These are phyloP conservation scores for Yamadazyma membranifaciens DNA, from an alignment of 1,139 yeast species.

Conservation along the genomic window DNA sequence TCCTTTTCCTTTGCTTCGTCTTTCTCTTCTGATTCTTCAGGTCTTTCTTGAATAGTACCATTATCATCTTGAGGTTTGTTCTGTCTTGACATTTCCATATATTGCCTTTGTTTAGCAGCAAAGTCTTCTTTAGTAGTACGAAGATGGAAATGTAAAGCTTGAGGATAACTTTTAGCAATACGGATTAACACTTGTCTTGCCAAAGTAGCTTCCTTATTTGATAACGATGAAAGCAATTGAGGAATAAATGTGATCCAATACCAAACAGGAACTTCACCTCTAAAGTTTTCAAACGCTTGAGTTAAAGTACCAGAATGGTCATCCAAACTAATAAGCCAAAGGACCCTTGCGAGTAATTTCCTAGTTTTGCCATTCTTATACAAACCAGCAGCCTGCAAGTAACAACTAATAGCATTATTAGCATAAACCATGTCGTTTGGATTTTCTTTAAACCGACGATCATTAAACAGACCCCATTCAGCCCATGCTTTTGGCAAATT, in stretches of 20 bases:
- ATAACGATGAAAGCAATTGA: slow-evolving; percentile 82
- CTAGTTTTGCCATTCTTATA: slow-evolving; percentile 93
- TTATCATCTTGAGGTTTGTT: slow-evolving; percentile 9
- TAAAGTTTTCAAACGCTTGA: slow-evolving; percentile 84
- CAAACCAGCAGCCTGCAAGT: slow-evolving; percentile 94
- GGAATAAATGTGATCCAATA: slow-evolving; percentile 98
- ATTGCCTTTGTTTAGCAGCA: slow-evolving; percentile 82
- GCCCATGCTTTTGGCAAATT: slow-evolving; percentile 99
- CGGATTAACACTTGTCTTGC: slow-evolving; percentile 85
- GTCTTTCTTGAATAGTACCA: slow-evolving; percentile 10
- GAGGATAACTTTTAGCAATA: slow-evolving; percentile 96
- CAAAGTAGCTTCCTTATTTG: slow-evolving; percentile 86
- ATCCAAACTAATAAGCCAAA: slow-evolving; percentile 93
- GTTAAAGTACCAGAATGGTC: slow-evolving; percentile 80
- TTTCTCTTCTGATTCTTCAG: slow-evolving; percentile 19
- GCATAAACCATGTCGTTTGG: slow-evolving; percentile 85
- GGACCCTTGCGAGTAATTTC: slow-evolving; percentile 79
- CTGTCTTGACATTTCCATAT: slow-evolving; percentile 56
- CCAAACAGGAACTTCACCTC: slow-evolving; percentile 99
- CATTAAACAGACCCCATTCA: slow-evolving; percentile 97
- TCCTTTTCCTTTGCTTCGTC: slow-evolving; percentile 4
- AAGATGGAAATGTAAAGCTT: slow-evolving; percentile 92
- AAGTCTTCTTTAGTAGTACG: slow-evolving; percentile 94
- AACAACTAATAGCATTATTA: slow-evolving; percentile 92
- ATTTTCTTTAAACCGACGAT: slow-evolving; percentile 79